Conservation (phyloP, 352 stramenopile genomes). For the Phytophthora vignae region DNA sequence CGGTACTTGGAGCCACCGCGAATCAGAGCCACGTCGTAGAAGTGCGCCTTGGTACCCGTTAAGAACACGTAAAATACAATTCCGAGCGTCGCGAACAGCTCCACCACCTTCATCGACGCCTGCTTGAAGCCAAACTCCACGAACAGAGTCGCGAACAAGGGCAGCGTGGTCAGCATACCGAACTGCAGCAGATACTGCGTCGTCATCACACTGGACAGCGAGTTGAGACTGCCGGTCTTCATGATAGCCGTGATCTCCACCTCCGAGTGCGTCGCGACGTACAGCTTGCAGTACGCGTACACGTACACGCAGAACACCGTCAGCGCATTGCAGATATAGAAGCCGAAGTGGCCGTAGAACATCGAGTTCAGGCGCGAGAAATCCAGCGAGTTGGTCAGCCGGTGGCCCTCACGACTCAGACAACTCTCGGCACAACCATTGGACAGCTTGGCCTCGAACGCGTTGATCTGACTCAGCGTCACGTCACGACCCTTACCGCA, state of each 20-base stretch:
- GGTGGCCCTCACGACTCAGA: conserved; percentile 83
- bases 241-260: conserved; percentile 66
- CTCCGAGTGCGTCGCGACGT: conserved; percentile 78
- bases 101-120: conserved; percentile 74
- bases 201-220: conserved; percentile 81
- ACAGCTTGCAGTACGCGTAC: conserved; percentile 88
- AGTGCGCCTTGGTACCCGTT: conserved; percentile 88
- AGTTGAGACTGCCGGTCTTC: conserved; percentile 65
- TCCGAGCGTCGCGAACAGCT: conserved; percentile 79
- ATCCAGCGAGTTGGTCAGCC: conserved; percentile 78
- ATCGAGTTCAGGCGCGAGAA: conserved; percentile 91
- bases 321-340: conserved; percentile 91
- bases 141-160: conserved; percentile 78
- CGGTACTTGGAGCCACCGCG: conserved; percentile 89
- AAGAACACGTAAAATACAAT: conserved; percentile 91
- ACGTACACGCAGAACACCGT: conserved; percentile 89
- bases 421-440: conserved; percentile 87
- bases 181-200: conserved; percentile 91
- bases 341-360: conserved; percentile 90
- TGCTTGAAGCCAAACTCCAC: conserved; percentile 87
- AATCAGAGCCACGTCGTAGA: conserved; percentile 87
- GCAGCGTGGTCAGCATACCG: conserved; percentile 85
- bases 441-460: conserved; percentile 89
- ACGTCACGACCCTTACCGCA: conserved; percentile 90
- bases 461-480: conserved; percentile 89